Conservation (phyloP, 805 yeast species). For the Ogataea haglerorum region DNA sequence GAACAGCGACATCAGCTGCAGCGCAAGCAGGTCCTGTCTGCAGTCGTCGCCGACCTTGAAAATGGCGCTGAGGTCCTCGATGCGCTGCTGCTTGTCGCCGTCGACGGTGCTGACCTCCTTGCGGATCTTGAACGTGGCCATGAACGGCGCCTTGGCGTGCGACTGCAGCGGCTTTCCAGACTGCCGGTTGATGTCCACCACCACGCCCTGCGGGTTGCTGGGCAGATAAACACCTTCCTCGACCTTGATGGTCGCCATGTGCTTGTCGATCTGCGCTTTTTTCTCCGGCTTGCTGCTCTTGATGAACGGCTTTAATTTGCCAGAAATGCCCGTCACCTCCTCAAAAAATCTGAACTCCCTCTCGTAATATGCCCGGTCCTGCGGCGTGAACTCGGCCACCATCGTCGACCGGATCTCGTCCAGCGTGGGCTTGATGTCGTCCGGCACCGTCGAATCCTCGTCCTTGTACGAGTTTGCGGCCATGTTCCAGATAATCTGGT, state of each 20-base stretch:
- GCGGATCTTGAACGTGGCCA: conserved; percentile 90
- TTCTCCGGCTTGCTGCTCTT: conserved; percentile 94
- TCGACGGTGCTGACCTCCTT: conserved; percentile 51
- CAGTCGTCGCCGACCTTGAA: conserved; percentile 99
- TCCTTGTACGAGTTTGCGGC: conserved; percentile 87
- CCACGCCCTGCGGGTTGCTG: conserved; percentile 93
- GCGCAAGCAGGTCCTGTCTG: conserved; percentile 92
- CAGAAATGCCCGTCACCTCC: conserved; percentile 90
- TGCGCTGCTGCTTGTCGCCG: conserved; percentile 25
- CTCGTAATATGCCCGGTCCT: conserved; percentile 66
- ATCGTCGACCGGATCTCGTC: conserved; percentile 69
- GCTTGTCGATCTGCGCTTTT: conserved; percentile 93
- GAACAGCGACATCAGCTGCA: conserved; percentile 88
- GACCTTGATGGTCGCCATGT: conserved; percentile 75
- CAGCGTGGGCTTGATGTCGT: conserved; percentile 74
- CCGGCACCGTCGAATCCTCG: conserved; percentile 80
- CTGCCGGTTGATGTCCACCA: conserved; percentile 84
- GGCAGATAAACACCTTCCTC: conserved; percentile 88
- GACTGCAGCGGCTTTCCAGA: conserved; percentile 95
- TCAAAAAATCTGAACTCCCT: conserved; percentile 85
- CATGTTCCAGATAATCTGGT: conserved; percentile 98
- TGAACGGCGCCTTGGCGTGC: conserved; percentile 97
- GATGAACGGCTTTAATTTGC: conserved; percentile 90
- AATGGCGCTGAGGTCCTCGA: conserved; percentile 76
- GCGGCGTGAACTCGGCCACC: conserved; percentile 55